Base-by-base conservation (phyloP, 73 alveolate species). In the Tetrahymena elliotti region DNA sequence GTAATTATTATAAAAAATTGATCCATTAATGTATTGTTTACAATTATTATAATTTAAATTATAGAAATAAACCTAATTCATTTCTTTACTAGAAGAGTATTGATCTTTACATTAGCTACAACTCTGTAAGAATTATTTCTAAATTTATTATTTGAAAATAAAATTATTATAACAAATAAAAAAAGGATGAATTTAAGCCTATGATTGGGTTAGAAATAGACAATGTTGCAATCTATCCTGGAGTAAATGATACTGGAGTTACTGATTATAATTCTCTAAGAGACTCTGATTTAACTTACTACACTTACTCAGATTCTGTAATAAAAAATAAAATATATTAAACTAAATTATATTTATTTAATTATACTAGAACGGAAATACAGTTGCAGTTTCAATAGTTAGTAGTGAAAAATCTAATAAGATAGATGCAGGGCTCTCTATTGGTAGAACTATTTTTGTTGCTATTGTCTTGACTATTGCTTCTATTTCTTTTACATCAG, bases 381-480 rank as follows among this genome's bases (percentile, higher is more conserved):
- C 33, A 37, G 54, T 84, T 27, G 54, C 93, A 1, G 20, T 68
- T 27, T 37, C 93, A 2, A 36, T 93, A 10, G 53, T 93, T 8
- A 93, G 33, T 22, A 33, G 84, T 24, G 0, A 37, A 12, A 40
- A 93, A 18, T 94, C 84, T 41, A 94, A 94, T 94, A 88, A 84
- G 35, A 40, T 94, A 27, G 93, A 94, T 94, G 98, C 99, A 15
- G 93, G 96, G 16, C 96, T 98, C 83, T 96, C 98, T 33, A 96
- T 99, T 34, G 93, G 97, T 52, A 96, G 99, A 96, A 99, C 99
- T 1, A 92, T 97, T 34, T 98, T 99, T 97, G 98, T 98, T 7
- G 97, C 99, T 83, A 93, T 98, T 39, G 98, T 99, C 13, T 97
- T 98, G 33, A 97, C 99, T 15, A 84, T 97, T 8, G 99, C 99